Evolutionary conservation across 306 rosid species (phyloP).

Genomic region (Prosopis cineraria): DNA sequence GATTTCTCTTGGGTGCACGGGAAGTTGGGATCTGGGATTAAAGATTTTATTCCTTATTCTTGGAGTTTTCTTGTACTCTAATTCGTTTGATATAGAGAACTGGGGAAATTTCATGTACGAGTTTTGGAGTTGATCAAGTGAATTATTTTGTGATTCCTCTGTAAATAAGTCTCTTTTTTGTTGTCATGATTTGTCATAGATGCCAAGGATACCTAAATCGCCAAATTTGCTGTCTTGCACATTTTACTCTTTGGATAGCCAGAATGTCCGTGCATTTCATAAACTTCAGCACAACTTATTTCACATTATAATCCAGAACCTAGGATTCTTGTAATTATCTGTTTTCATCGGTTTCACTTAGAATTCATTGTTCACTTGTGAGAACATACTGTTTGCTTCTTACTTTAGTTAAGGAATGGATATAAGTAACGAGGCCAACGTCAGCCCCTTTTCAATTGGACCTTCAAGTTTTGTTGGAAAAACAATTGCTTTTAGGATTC

Average conservation of each 20-base stretch:
- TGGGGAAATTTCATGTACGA: no score
- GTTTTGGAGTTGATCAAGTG: neutral
- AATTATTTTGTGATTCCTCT: neutral
- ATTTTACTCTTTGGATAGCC: neutral
- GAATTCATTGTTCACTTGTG: slow-evolving; percentile 8
- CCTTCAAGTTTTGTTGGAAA: slow-evolving; percentile 78
- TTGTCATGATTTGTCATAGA: neutral
- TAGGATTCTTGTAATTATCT: slow-evolving; percentile 26
- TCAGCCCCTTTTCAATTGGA: slow-evolving; percentile 76
- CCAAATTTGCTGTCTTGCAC: slow-evolving; percentile 10
- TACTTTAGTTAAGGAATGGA: slow-evolving; percentile 56
- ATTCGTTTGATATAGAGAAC: no score
- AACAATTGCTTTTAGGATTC: slow-evolving; percentile 73
- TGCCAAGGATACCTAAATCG: slow-evolving; percentile 31
- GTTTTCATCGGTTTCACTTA: neutral
- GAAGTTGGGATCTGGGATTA: neutral
- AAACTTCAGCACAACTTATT: neutral
- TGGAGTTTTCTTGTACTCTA: no score
- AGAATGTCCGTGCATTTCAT: slow-evolving; percentile 16
- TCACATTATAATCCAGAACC: slow-evolving; percentile 11
- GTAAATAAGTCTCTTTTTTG: slow-evolving; percentile 12
- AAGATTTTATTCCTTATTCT: neutral
- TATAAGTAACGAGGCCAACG: slow-evolving; percentile 79
- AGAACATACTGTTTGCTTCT: slow-evolving; percentile 1
- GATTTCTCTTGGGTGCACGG: neutral